Conservation (phyloP, 106 monocot genomes). For the Allium fistulosum region DNA sequence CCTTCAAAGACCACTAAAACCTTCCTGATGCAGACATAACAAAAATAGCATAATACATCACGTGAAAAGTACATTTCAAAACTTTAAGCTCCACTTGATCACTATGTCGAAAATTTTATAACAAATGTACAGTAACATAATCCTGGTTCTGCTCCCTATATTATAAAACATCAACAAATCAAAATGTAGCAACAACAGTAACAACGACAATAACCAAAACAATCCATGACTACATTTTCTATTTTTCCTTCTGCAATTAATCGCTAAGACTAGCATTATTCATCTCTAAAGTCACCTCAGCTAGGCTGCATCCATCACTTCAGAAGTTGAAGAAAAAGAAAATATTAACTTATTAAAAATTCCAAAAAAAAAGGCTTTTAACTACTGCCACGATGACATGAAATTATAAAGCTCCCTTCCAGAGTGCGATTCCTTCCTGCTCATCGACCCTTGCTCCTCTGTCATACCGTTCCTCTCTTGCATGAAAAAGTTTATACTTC, state of each 20-base stretch:
- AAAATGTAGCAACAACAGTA: neutral
- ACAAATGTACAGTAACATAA: constrained; percentile 14
- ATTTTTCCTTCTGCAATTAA: constrained; percentile 3
- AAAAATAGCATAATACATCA: too few relatives aligned
- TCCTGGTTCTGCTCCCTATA: neutral
- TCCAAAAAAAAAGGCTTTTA: neutral
- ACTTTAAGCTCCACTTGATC: neutral
- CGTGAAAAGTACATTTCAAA: too few relatives aligned
- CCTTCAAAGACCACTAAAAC: too few relatives aligned
- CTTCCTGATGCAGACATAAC: too few relatives aligned
- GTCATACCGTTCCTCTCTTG: constrained; percentile 21
- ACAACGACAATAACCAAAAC: neutral
- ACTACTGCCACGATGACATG: constrained; percentile 37
- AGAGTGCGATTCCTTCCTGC: constrained; percentile 53
- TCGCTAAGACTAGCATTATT: constrained; percentile 15
- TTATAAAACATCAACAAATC: constrained; percentile 1
- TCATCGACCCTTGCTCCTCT: constrained; percentile 33
- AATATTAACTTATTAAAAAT: neutral
- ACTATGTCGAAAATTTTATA: constrained; percentile 4
- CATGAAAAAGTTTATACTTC: constrained; percentile 30
- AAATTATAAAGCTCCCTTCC: constrained; percentile 40
- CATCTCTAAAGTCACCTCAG: constrained; percentile 8
- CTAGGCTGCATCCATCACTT: constrained; percentile 11
- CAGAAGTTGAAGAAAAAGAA: constrained; percentile 5
- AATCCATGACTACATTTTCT: constrained; percentile 17